phyloP scores from a whole-genome alignment of 768 basidiomycete species.

The Tephrocybe sp. region DNA sequence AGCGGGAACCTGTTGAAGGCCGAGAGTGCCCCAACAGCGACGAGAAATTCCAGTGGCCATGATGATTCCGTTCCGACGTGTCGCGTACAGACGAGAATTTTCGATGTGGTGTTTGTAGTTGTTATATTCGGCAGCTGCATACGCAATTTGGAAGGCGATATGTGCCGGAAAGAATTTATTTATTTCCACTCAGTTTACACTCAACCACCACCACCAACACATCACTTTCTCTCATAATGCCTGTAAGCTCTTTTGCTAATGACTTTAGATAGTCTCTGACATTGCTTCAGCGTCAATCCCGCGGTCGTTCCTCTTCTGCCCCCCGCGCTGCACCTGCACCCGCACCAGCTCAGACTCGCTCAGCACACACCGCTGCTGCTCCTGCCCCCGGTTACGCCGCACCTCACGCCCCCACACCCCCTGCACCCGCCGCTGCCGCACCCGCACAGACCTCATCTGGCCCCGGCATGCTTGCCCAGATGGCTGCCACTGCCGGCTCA shows the following conservation, averaged over 20 bases:
- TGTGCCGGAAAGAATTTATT: constrained; percentile 20
- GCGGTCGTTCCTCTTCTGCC: constrained; percentile 64
- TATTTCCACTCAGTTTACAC: constrained; percentile 17
- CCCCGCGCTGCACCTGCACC: constrained; percentile 40
- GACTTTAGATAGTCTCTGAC: not conserved
- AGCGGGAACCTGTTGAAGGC: constrained; percentile 6
- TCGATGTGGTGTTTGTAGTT: constrained; percentile 1
- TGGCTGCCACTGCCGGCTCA: constrained; percentile 89
- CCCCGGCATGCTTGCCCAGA: constrained; percentile 77
- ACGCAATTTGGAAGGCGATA: not conserved
- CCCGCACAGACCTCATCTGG: constrained; percentile 39
- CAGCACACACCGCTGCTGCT: constrained; percentile 32
- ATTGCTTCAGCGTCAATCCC: constrained; percentile 64
- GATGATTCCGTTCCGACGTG: not conserved
- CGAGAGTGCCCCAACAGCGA: constrained; percentile 13
- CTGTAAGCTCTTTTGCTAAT: constrained; percentile 28
- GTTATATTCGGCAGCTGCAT: not conserved
- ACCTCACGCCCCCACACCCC: constrained; percentile 20
- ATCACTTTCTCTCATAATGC: constrained; percentile 25
- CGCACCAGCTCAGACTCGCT: too few species aligned
- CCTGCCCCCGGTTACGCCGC: constrained; percentile 37
- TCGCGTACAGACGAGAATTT: constrained; percentile 6
- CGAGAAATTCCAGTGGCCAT: constrained; percentile 22
- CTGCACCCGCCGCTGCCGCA: constrained; percentile 39
- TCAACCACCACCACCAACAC: constrained; percentile 30